Base-by-base conservation (phyloP, 1,139 yeast species). In the Candida neerlandica region DNA sequence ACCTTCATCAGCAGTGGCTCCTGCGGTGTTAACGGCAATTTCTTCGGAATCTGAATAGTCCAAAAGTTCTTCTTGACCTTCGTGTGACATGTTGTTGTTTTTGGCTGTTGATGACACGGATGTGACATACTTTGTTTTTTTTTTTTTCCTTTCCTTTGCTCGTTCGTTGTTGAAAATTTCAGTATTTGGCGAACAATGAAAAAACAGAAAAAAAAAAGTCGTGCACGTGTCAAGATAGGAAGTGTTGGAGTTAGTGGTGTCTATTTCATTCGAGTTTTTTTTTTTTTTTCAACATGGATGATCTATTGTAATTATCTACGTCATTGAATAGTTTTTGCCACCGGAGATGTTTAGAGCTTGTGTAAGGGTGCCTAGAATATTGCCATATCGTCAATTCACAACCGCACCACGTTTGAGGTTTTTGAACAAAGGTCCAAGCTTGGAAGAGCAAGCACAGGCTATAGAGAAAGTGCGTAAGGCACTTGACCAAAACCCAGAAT, bases 11-110 rank as follows among this genome's bases (percentile, higher is more conserved):
- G 53, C 43, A 48, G 74, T 82, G 57, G 74, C 71, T 7, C 27
- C 27, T 45, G 73, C 65, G 69, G 87, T 78, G 67, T 87, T 82
- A 58, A 87, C 90, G 66, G 90, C 86, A 73, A 85, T 85, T 73
- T 94, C 98, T 78, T 94, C 99, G 72, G 96, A 89, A 71, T 94
- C 98, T 70, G 97, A 91, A 83, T 94, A 92, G 73, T 92, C 98
- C 77, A 94, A 86, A 71, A 92, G 84, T 81, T 94, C 99, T 88
- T 92, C 98, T 87, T 92, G 98, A 67, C 96, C 96, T 83, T 89
- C 96, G 87, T 89, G 86, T 47, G 95, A 84, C 89, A 84, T 84
- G 32, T 35, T 19, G 19, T 35, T 40, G 45, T 18, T 42, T 26
- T 12, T 16, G 44, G 14, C n/a, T 23, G 38, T 21, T 42, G 30